Conservation (phyloP, 768 basidiomycete species). For the Collybiopsis luxurians region DNA sequence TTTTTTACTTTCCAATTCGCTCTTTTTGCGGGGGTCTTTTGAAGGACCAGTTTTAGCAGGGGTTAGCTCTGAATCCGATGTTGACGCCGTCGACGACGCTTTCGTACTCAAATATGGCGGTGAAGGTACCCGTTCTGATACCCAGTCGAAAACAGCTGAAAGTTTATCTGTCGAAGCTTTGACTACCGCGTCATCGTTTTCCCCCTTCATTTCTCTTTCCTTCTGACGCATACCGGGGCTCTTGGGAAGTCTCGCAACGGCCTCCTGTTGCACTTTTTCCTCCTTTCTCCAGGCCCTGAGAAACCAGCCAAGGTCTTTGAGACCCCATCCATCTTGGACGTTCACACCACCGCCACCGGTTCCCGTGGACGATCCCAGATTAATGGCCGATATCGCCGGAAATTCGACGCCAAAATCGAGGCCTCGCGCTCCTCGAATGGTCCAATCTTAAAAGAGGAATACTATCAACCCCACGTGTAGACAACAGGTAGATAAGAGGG, state of each 20-base stretch:
- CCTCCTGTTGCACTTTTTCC: constrained; percentile 39
- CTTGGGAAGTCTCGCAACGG: constrained; percentile 18
- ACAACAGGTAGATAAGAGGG: neutral
- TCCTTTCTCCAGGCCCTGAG: constrained; percentile 60
- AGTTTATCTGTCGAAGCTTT: constrained; percentile 69
- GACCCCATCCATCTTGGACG: constrained; percentile 37
- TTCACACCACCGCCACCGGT: constrained; percentile 12
- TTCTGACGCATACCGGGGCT: constrained; percentile 6
- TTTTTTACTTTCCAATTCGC: constrained; percentile 61
- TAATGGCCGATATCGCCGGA: constrained; percentile 45
- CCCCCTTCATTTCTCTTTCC: constrained; percentile 23
- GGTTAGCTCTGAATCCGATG: neutral
- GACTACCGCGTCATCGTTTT: constrained; percentile 51
- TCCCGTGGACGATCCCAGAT: constrained; percentile 24
- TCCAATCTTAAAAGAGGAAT: constrained; percentile 62
- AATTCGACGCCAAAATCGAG: constrained; percentile 64
- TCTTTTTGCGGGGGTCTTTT: neutral
- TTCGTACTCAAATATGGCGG: constrained; percentile 23
- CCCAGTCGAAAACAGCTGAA: constrained; percentile 77
- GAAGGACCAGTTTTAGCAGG: neutral
- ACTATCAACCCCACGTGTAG: neutral
- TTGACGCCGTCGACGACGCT: constrained; percentile 12
- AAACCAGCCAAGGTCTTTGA: constrained; percentile 61
- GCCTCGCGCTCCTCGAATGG: constrained; percentile 86
- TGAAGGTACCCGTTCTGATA: constrained; percentile 66